Conservation (phyloP, 2,329 filamentous ascomycete genomes). For the Teratosphaeria zuluensis region DNA sequence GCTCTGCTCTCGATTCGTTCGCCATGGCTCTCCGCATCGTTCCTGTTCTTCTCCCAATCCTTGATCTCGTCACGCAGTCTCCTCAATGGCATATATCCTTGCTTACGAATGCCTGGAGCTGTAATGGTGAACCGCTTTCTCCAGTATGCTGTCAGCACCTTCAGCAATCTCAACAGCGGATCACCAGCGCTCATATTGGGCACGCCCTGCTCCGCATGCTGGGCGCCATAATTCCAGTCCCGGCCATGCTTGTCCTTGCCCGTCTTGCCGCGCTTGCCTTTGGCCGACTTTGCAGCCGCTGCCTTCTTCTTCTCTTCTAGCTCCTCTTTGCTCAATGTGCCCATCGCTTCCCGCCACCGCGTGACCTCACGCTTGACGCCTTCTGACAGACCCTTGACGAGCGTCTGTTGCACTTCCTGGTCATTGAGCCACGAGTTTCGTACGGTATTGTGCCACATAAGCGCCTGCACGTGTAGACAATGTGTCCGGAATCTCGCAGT, state of each 20-base stretch:
- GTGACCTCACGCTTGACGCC: slow-evolving; percentile 63
- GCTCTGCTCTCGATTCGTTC: slow-evolving; percentile 61
- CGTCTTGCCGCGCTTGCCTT: slow-evolving; percentile 31
- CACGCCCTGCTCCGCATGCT: slow-evolving; percentile 57
- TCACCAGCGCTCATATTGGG: slow-evolving; percentile 76
- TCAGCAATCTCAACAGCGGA: slow-evolving; percentile 67
- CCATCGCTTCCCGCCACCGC: slow-evolving; percentile 61
- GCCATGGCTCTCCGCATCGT: slow-evolving; percentile 59
- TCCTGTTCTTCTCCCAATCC: slow-evolving; percentile 53
- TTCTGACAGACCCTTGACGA: slow-evolving; percentile 63
- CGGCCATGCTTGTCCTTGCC: slow-evolving; percentile 37
- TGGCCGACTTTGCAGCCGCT: slow-evolving; percentile 20
- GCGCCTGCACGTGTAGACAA: slow-evolving; percentile 74
- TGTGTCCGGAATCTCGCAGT: slow-evolving; percentile 70
- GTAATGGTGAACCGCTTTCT: slow-evolving; percentile 70
- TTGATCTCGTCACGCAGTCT: slow-evolving; percentile 64
- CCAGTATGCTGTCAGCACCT: slow-evolving; percentile 76
- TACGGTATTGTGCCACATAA: slow-evolving; percentile 83
- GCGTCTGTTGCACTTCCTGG: slow-evolving; percentile 59
- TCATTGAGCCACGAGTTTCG: slow-evolving; percentile 81
- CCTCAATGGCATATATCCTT: slow-evolving; percentile 74
- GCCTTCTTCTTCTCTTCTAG: slow-evolving; percentile 33
- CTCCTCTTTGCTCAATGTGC: slow-evolving; percentile 36
- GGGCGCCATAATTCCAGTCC: slow-evolving; percentile 65
- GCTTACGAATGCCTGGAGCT: slow-evolving; percentile 73